Evolutionary conservation across 441 rosid species (phyloP).

Genomic region (Populus hybrid): DNA sequence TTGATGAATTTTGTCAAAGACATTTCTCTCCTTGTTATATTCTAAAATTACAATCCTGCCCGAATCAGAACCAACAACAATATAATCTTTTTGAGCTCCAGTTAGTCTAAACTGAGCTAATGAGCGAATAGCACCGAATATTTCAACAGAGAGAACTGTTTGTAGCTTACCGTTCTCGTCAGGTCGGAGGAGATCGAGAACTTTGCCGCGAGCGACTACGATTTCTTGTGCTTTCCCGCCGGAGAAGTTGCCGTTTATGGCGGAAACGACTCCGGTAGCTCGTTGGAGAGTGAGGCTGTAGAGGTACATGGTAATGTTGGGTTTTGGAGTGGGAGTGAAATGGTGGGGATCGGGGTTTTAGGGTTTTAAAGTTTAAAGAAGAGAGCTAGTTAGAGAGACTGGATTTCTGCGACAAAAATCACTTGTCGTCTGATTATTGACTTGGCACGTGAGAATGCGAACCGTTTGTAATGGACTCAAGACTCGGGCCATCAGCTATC

Average conservation of each 20-base stretch:
- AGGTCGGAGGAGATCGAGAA: constrained; percentile 91
- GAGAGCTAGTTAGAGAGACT: not conserved
- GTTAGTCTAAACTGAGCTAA: constrained; percentile 87
- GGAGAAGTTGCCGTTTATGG: constrained; percentile 88
- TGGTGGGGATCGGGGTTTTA: not conserved
- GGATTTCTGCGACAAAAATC: not conserved
- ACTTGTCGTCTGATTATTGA: not conserved
- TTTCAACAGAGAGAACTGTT: constrained; percentile 81
- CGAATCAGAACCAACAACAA: constrained; percentile 92
- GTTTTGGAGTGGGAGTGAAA: constrained; percentile 6
- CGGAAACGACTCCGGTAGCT: constrained; percentile 77
- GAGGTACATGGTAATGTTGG: constrained; percentile 63
- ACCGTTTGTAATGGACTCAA: not conserved
- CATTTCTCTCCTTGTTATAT: constrained; percentile 79
- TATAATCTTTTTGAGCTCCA: constrained; percentile 82
- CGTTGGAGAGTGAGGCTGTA: constrained; percentile 89
- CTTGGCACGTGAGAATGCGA: not conserved
- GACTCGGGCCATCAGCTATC: not conserved
- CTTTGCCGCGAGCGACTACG: constrained; percentile 93
- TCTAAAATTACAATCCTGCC: constrained; percentile 92
- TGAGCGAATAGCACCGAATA: constrained; percentile 87
- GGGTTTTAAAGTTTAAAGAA: not conserved
- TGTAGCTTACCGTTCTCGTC: constrained; percentile 88
- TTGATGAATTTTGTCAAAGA: constrained; percentile 85
- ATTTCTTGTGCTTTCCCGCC: constrained; percentile 88